phyloP scores from a whole-genome alignment of 768 basidiomycete genomes.

The Suillus sp. region DNA sequence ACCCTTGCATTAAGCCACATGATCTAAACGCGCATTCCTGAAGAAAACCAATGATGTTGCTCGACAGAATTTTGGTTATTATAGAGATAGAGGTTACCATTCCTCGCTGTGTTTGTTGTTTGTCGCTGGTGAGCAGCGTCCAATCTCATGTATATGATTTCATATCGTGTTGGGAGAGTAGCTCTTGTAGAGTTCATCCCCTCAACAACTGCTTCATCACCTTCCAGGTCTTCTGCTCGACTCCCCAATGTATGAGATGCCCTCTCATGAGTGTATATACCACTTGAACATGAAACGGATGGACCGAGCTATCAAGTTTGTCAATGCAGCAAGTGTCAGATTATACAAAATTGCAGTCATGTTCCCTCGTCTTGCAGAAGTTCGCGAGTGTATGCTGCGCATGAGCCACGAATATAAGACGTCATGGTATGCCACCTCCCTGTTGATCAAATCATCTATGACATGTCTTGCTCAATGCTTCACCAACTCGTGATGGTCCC shows the following conservation, averaged over 20 bases:
- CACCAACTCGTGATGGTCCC: neutral
- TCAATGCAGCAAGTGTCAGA: slow-evolving; percentile 17
- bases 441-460: slow-evolving; percentile 11
- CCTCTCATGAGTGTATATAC: slow-evolving; percentile 9
- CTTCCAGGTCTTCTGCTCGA: neutral
- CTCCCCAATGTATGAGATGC: neutral
- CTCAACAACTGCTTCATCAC: neutral
- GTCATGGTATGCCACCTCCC: neutral
- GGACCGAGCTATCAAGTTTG: slow-evolving; percentile 15
- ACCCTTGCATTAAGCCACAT: neutral
- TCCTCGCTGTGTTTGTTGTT: neutral
- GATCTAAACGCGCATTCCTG: neutral
- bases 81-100: neutral
- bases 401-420: neutral
- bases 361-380: slow-evolving; percentile 6
- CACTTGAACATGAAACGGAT: slow-evolving; percentile 21
- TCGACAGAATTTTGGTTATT: neutral
- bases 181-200: neutral
- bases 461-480: slow-evolving; percentile 6
- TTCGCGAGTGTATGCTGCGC: neutral
- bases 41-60: neutral
- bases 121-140: neutral
- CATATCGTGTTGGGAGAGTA: neutral
- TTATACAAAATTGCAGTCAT: slow-evolving; percentile 13
- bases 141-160: neutral